Evolutionary conservation across 2,329 filamentous ascomycete genomes (phyloP).

Genomic region (Delphinella strobiligena): DNA sequence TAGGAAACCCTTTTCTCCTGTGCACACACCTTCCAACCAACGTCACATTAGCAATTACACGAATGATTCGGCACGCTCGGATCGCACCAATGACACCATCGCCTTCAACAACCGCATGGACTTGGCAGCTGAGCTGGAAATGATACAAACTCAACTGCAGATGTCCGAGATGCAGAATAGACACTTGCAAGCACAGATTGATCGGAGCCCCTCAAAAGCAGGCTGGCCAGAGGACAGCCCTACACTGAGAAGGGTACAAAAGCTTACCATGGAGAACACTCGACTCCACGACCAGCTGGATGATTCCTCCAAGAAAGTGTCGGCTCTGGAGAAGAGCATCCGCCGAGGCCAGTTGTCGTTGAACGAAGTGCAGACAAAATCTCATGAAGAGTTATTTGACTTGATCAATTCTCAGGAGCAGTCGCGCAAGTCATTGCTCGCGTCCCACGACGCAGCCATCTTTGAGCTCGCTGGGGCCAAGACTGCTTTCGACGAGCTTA

Average conservation of each 20-base stretch:
- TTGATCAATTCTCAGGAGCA: constrained; percentile 89
- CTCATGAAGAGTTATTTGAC: constrained; percentile 87
- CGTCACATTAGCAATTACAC: constrained; percentile 54
- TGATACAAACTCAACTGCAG: constrained; percentile 87
- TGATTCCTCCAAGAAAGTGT: constrained; percentile 86
- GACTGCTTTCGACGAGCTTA: constrained; percentile 73
- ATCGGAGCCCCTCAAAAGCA: constrained; percentile 54
- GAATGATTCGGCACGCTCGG: constrained; percentile 70
- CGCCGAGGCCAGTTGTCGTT: constrained; percentile 78
- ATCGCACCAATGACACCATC: constrained; percentile 71
- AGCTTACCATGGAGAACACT: constrained; percentile 84
- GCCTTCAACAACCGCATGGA: constrained; percentile 85
- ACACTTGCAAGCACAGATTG: constrained; percentile 78
- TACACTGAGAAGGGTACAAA: constrained; percentile 69
- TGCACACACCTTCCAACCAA: constrained; percentile 60
- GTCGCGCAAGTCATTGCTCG: constrained; percentile 66
- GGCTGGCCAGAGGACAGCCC: constrained; percentile 61
- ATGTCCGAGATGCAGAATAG: constrained; percentile 91
- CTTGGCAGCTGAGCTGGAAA: constrained; percentile 77
- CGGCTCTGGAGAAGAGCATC: constrained; percentile 74
- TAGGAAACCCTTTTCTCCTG: constrained; percentile 56
- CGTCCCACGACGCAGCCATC: constrained; percentile 75
- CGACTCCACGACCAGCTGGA: constrained; percentile 89
- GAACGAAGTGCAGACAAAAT: constrained; percentile 83
- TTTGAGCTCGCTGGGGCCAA: constrained; percentile 80